Evolutionary conservation across 1,139 yeast genomes (phyloP).

Genomic region (Kurtzmaniella natalensis): DNA sequence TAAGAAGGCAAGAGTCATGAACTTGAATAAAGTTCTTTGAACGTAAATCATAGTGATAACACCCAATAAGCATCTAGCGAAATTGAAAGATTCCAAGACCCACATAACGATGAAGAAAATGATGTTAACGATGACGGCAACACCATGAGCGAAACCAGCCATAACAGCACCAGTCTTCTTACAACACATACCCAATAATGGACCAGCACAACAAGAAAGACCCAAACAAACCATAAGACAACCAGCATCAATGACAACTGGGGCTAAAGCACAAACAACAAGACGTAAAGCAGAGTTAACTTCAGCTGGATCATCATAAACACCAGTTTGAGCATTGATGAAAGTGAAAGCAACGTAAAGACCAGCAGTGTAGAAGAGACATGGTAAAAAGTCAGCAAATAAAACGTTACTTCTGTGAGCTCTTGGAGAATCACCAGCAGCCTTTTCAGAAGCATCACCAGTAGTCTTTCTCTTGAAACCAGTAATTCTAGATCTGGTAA

Average conservation of each 20-base stretch:
- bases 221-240: conserved; percentile 68
- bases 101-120: conserved; percentile 92
- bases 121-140: conserved; percentile 82
- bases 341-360: conserved; percentile 88
- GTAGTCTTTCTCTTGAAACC: conserved; percentile 93
- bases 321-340: conserved; percentile 97
- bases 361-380: conserved; percentile 82
- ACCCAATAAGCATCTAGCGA: conserved; percentile 85
- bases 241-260: conserved; percentile 88
- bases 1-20: conserved; percentile 71
- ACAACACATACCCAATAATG: conserved; percentile 90
- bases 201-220: conserved; percentile 96
- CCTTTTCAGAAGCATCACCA: conserved; percentile 88
- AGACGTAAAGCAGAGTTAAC: conserved; percentile 85
- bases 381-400: conserved; percentile 84
- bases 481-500: conserved; percentile 93
- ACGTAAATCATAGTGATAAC: conserved; percentile 77
- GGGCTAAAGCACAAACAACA: conserved; percentile 85
- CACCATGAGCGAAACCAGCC: conserved; percentile 96
- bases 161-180: conserved; percentile 96
- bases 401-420: conserved; percentile 87
- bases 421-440: conserved; percentile 91
- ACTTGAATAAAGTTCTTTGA: conserved; percentile 85
- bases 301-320: conserved; percentile 39
- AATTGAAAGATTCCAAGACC: conserved; percentile 92